Evolutionary conservation across 2,329 filamentous ascomycete genomes (phyloP), one percentile per base, ranked within the genome.

Genomic region (Catunica adiposa): DNA sequence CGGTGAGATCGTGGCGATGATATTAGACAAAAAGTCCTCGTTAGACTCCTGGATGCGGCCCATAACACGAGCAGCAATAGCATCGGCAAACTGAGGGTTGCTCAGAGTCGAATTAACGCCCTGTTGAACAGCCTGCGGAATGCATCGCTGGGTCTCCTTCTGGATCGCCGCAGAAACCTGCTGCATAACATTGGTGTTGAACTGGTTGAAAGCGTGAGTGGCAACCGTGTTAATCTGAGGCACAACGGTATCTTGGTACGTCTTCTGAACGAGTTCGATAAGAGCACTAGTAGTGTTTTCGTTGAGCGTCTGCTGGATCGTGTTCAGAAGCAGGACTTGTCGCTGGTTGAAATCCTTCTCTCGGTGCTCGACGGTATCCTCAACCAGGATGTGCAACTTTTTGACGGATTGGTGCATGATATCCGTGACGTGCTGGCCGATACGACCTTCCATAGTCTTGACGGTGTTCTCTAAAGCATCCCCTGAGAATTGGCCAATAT

Each of bases 1-100:
- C 53, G 78, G 78, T 61, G 90, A 75, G 9, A 79, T 72, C 1
- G 86, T 83, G 1, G 78, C 71, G n/a, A 92, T 73, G 29, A 90
- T 67, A 8, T 78, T 71, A 37, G 74, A 72, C 14, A 76, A 68
- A 51, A 94, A 73, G 56, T 86, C 82, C 56, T 79, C 74, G 63
- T 94, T 84, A 26, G 95, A 73, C 61, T 79, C 77, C 2, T 80
- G 74, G 34, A 94, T 76, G 53, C 81, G 77, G 54, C 94, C 86
- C 3, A 83, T 77, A 29, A 59, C 55, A 23, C 52, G 46, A 26
- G 26, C 58, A 6, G 69, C 65, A 55, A 96, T 79, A 5, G 76
- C 71, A 63, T 83, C 83, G 60, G 87, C 71, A 40, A 92, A 73
- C 51, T 89, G 83, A 9, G 82, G 80, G 61, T 83, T 84, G 64